Conservation (phyloP, 805 yeast species). For the Saturnispora silvae region DNA sequence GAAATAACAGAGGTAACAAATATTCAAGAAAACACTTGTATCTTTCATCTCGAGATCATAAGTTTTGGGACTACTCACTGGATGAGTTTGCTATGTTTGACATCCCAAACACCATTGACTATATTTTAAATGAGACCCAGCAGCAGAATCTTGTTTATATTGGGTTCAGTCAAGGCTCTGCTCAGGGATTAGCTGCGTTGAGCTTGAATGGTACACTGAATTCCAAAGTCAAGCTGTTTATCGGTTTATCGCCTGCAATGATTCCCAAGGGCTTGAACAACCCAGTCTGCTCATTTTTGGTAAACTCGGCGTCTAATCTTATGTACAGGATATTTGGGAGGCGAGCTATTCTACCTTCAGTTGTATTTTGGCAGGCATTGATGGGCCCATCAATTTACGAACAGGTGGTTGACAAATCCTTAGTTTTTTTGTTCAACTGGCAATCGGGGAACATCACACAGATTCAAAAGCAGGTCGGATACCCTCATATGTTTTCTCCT, state of each 20-base stretch:
- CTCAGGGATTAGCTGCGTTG: conserved; percentile 82
- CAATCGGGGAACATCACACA: conserved; percentile 31
- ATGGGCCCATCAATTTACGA: conserved; percentile 42
- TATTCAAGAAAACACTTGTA: conserved; percentile 70
- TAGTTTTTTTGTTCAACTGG: conserved; percentile 41
- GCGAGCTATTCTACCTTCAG: conserved; percentile 63
- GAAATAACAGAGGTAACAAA: conserved; percentile 86
- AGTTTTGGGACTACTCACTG: conserved; percentile 83
- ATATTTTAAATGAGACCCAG: conserved; percentile 46
- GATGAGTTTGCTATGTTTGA: conserved; percentile 90
- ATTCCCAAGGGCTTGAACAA: conserved; percentile 74
- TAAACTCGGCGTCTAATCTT: conserved; percentile 66
- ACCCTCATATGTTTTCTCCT: conserved; percentile 43
- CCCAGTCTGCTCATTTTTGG: conserved; percentile 34
- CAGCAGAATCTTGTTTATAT: conserved; percentile 46
- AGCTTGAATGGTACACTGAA: conserved; percentile 57
- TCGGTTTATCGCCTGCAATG: conserved; percentile 91
- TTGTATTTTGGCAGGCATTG: conserved; percentile 44
- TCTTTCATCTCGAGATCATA: conserved; percentile 28
- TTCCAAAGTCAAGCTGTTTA: conserved; percentile 41
- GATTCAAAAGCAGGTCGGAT: conserved; percentile 36
- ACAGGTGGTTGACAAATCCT: conserved; percentile 34
- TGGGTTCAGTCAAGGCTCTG: conserved; percentile 91
- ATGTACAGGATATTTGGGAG: conserved; percentile 66
- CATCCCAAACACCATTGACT: conserved; percentile 75